Conservation (phyloP, 495 filamentous ascomycete genomes). For the Trichoderma gamsii region DNA sequence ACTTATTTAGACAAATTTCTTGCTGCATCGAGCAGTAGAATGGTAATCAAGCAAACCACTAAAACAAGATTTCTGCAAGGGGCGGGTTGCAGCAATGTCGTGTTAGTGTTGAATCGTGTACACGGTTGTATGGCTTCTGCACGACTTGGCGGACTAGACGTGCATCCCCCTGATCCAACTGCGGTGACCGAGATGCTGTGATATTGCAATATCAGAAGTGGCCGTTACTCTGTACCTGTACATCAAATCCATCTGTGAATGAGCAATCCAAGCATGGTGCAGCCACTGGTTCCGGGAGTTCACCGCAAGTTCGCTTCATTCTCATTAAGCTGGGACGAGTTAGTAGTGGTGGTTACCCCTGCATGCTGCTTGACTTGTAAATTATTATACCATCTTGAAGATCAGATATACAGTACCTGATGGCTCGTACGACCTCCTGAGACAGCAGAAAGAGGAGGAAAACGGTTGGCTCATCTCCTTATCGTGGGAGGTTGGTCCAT, state of each 20-base stretch:
- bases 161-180: not conserved
- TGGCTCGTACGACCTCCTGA: no score
- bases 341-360: not conserved
- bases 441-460: not conserved
- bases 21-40: not conserved
- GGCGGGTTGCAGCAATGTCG: not conserved
- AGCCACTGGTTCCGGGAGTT: not conserved
- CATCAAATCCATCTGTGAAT: no score
- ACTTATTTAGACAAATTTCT: not conserved
- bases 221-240: no score
- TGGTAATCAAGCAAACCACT: not conserved
- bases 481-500: not conserved
- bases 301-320: conserved; percentile 1
- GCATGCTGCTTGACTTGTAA: not conserved
- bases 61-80: conserved; percentile 1
- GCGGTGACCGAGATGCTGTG: not conserved
- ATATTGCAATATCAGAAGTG: not conserved
- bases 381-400: not conserved
- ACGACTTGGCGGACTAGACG: not conserved
- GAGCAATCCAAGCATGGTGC: no score
- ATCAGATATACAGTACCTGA: not conserved
- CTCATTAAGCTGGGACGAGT: not conserved
- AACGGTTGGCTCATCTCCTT: not conserved
- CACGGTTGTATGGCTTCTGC: not conserved
- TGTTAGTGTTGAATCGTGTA: not conserved